Base-by-base conservation (phyloP, 2,329 filamentous ascomycete species). In the Fusarium sp. region DNA sequence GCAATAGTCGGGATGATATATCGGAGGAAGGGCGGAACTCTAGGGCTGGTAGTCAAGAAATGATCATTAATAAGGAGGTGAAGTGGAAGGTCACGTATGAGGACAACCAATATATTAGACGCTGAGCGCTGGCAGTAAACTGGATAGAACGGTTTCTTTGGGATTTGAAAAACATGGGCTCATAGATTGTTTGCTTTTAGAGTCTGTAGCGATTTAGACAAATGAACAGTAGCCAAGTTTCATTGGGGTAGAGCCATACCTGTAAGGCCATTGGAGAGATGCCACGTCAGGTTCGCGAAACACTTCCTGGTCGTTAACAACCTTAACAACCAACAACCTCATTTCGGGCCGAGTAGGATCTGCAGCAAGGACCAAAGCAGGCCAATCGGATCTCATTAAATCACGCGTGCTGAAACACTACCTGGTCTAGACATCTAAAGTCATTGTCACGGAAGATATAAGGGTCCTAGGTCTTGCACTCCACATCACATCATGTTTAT, bases 41-140 rank as follows among this genome's bases (percentile, higher is more conserved):
- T 13, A 60, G 71, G 14, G 47, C 56, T 29, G 71, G 71, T 11
- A 73, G 71, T 41, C 69, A 72, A 22, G 71, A 73, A 15, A 45
- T 73, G 59, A 73, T 73, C 18, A 73, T 72, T 20, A 73, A 61
- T n/a, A 73, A 73, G 47, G 66, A 70, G 38, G 65, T 72, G 14
- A 61, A 44, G 8, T 73, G 69, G 71, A 35, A 64, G 13, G 56
- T 73, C 15, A 65, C 62, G 8, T 67, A 70, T 20, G 71, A 73
- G 20, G 55, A 58, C 38, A 41, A 41, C 38, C 18, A n/a, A 41
- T 41, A n/a, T 41, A 41, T 8, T 41, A n/a, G 38, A 12, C 38
- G 38, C 38, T 39, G 38, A 41, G 38, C n/a, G 38, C 20, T 41
- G 38, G 18, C 38, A 20, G 18, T 41, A n/a, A 41, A 41, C 18